Percentiles rank a stretch among this genome's conserved stretches.
phyloP scores from a whole-genome alignment of 1,284 basidiomycete species.

The Heterobasidion annosum region DNA sequence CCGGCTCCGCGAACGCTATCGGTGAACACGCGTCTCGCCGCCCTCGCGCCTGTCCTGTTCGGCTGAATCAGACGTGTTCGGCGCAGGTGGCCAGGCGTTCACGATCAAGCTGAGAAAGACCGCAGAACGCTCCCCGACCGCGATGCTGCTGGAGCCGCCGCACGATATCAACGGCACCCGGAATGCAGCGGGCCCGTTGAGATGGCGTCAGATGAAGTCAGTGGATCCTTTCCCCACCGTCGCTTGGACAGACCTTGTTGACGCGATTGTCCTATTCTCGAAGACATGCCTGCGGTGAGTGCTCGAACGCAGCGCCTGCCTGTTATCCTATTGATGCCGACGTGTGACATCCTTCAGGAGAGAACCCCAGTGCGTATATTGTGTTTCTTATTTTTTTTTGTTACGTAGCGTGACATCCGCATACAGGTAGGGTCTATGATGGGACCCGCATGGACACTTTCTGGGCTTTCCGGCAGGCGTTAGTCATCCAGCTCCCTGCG shows the following conservation, averaged over 20 bases:
- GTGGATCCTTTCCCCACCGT: not conserved
- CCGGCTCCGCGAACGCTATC: conserved; percentile 48
- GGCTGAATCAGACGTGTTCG: not conserved
- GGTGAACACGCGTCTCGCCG: conserved; percentile 21
- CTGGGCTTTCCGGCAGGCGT: conserved; percentile 32
- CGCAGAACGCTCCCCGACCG: conserved; percentile 30
- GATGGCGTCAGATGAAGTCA: conserved; percentile 39
- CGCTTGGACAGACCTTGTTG: not conserved
- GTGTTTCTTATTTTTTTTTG: not conserved
- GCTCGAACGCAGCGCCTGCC: not conserved
- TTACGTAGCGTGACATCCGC: not conserved
- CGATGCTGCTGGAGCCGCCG: conserved; percentile 39
- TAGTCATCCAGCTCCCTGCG: conserved; percentile 4
- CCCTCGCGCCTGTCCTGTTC: not conserved
- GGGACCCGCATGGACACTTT: conserved; percentile 35
- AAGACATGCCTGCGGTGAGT: conserved; percentile 3
- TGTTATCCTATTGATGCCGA: not conserved
- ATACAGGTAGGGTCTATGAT: conserved; percentile 21
- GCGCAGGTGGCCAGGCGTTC: conserved; percentile 32
- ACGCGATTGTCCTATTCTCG: not conserved
- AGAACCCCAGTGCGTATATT: conserved; percentile 23
- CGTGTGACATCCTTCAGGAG: conserved; percentile 13
- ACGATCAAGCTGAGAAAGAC: conserved; percentile 43
- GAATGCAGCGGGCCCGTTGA: conserved; percentile 15
- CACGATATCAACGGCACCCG: conserved; percentile 25